Evolutionary conservation across 2,329 filamentous ascomycete genomes (phyloP), one percentile per base, ranked within the genome.

Genomic region (Aspergillus caelatus): DNA sequence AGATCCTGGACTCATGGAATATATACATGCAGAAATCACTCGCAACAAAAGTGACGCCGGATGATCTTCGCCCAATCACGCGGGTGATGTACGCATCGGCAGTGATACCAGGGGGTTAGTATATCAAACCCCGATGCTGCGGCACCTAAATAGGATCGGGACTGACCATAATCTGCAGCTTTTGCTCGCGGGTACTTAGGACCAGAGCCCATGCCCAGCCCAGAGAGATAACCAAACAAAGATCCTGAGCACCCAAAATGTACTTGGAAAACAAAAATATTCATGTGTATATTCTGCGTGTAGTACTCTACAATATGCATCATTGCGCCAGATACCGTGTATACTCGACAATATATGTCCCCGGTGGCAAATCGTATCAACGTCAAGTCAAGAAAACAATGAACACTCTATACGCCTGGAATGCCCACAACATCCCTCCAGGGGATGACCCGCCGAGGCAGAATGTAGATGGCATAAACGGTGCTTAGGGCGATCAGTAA

Each of bases 21-120:
- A 73, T 77, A 11, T 75, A 77, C 59, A 77, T 79, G 72, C 71
- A 79, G n/a, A 63, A 74, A 9, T 71, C 75, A 19, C 70, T 78
- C 54, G 68, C 73, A 3, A 65, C 72, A 26, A 67, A 68, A 19
- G 67, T 75, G 23, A 72, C 79, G 1, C 75, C 79, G 16, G 71
- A 79, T 5, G 83, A 84, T 53, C 68, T 87, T 66, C 74, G 78
- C 52, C 84, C 85, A 0, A 88, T 88, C 46, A 86, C 84, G 5
- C 72, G 79, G 26, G 84, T 84, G 45, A 88, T 88, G 85, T 86
- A 85, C 75, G 83, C 85, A 16, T 78, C 84, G 5, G 84, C 84
- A 39, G 67, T 87, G 66, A 79, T 85, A 57, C 83, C 84, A 5
- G 85, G 85, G 67, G 83, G 85, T 86, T 68, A 82, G 83, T 77